phyloP scores from a whole-genome alignment of 2,329 filamentous ascomycete species.

The Claviceps quebecensis region DNA sequence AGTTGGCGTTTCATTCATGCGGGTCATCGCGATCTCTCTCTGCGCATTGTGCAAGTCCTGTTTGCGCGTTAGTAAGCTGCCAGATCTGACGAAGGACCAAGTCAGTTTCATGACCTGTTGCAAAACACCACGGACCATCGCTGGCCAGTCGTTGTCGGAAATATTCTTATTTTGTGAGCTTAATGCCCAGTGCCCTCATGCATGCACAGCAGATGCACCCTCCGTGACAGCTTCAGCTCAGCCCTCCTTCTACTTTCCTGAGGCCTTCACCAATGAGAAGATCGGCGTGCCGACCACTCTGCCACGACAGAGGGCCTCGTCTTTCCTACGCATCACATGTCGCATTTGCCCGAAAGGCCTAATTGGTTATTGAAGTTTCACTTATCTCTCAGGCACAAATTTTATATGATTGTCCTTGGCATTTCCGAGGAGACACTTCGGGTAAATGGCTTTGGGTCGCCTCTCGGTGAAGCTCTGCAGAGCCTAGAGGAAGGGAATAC shows the following conservation, averaged over 20 bases:
- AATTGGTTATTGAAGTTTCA: neutral
- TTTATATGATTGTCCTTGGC: neutral
- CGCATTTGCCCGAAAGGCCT: neutral
- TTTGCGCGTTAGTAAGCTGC: neutral
- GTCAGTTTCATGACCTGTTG: neutral
- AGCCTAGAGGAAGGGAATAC: too few species aligned
- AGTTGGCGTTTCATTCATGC: constrained; percentile 2
- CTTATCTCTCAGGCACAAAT: neutral
- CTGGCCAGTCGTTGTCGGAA: neutral
- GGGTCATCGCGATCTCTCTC: constrained; percentile 5
- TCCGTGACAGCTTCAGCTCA: neutral
- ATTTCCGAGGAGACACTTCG: neutral
- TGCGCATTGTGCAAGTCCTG: too few species aligned
- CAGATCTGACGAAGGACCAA: neutral
- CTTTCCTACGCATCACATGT: neutral
- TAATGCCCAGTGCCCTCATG: neutral
- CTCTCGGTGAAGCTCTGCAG: neutral
- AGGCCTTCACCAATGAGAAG: neutral
- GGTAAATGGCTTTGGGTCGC: neutral
- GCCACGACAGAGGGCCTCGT: neutral
- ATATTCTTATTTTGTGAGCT: neutral
- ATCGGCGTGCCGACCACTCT: neutral
- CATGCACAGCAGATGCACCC: neutral
- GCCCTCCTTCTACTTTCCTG: neutral
- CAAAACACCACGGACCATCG: neutral